phyloP scores from a whole-genome alignment of 192 early-diverging fungal species.

The Coemansia sp. region DNA sequence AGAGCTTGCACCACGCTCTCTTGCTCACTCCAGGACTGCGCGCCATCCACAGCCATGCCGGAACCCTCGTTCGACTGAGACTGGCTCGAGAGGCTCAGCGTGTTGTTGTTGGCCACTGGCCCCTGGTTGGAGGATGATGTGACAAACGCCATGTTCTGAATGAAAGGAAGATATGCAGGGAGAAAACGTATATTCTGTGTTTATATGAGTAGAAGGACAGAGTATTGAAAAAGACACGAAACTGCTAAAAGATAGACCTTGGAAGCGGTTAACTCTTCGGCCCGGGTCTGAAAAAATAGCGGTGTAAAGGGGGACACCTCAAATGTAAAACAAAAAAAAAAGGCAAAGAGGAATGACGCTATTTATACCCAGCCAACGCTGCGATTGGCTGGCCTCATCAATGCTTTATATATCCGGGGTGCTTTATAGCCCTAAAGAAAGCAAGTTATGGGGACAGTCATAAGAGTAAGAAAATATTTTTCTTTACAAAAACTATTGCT shows the following conservation, averaged over 20 bases:
- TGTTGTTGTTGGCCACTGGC: slow-evolving; percentile 12
- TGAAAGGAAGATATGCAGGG: neutral
- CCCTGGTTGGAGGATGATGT: slow-evolving; percentile 33
- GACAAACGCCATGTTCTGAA: slow-evolving; percentile 40
- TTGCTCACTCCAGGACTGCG: neutral
- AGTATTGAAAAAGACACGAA: no score
- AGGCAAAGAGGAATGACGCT: slow-evolving; percentile 2
- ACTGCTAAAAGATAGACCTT: neutral
- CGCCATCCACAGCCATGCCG: neutral
- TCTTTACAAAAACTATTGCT: no score
- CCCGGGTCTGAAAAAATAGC: neutral
- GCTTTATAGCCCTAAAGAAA: neutral
- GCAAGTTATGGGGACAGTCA: neutral
- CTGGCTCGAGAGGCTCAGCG: slow-evolving; percentile 22
- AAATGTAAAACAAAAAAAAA: slow-evolving; percentile 2
- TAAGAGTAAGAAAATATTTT: neutral
- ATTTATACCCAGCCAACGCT: slow-evolving; percentile 4
- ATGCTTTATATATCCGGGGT: neutral
- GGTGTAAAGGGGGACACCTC: neutral
- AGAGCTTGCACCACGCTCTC: slow-evolving; percentile 26
- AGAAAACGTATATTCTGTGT: neutral
- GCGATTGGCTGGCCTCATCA: neutral
- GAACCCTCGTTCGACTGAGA: slow-evolving; percentile 6
- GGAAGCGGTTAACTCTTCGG: neutral
- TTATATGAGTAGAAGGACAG: neutral